Evolutionary conservation across 2,329 filamentous ascomycete genomes (phyloP).

Genomic region (Xylaria sp.): DNA sequence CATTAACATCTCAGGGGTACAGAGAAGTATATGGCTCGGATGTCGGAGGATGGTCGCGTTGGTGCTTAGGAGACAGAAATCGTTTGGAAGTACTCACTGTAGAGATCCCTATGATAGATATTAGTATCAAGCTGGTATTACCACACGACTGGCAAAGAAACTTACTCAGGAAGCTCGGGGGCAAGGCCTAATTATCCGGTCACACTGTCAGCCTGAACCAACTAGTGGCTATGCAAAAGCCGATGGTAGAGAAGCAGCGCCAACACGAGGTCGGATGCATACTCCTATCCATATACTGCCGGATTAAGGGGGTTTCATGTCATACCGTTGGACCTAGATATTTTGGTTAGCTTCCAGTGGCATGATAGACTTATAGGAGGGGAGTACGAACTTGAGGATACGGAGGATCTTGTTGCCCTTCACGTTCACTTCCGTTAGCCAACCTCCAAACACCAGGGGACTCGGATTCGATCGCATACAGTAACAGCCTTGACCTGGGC

Average conservation of each 20-base stretch:
- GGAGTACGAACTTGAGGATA: constrained; percentile 74
- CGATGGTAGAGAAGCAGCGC: constrained; percentile 14
- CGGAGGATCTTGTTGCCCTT: constrained; percentile 97
- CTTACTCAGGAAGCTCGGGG: constrained; percentile 82
- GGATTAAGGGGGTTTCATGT: constrained; percentile 36
- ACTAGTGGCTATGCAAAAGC: constrained; percentile 62
- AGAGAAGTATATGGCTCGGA: not conserved
- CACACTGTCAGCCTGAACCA: constrained; percentile 93
- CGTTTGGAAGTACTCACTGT: constrained; percentile 48
- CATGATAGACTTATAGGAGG: not conserved
- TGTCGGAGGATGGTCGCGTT: not conserved
- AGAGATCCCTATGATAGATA: constrained; percentile 61
- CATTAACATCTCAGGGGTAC: no score
- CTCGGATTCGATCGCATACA: constrained; percentile 3
- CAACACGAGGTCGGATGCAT: constrained; percentile 12
- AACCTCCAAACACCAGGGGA: not conserved
- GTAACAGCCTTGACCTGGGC: constrained; percentile 97
- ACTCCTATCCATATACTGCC: constrained; percentile 8
- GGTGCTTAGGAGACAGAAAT: not conserved
- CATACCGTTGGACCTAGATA: constrained; percentile 63
- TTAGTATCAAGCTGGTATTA: constrained; percentile 4
- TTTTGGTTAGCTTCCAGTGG: constrained; percentile 2
- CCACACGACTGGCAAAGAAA: not conserved
- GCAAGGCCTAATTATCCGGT: constrained; percentile 82
- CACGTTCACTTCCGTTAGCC: constrained; percentile 33